Conservation (phyloP, 2,329 filamentous ascomycete species). For the Ophiostoma triangulosporum region DNA sequence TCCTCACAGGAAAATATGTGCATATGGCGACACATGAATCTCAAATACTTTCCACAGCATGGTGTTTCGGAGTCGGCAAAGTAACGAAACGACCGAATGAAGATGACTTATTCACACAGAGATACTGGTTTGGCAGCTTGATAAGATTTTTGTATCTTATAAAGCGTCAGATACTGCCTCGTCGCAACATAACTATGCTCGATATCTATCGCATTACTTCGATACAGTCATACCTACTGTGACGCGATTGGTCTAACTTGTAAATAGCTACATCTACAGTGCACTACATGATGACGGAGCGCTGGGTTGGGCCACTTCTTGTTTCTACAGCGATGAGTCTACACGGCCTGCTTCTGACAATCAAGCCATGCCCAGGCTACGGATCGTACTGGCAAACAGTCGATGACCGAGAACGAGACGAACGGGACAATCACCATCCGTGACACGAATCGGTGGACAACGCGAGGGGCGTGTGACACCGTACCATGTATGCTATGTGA, state of each 20-base stretch:
- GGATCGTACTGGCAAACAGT: not conserved
- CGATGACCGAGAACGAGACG: not conserved
- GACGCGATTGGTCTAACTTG: too few relatives aligned
- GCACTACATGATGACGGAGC: too few relatives aligned
- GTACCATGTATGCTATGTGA: not conserved
- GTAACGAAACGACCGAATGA: not conserved
- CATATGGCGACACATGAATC: too few relatives aligned
- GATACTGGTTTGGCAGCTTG: not conserved
- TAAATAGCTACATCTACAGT: too few relatives aligned
- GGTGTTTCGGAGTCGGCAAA: not conserved
- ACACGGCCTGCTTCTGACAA: not conserved
- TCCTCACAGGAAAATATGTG: too few relatives aligned
- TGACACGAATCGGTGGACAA: slow-evolving; percentile 3
- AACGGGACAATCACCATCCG: not conserved
- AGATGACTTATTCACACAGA: not conserved
- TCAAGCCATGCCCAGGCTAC: not conserved
- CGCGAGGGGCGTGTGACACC: not conserved
- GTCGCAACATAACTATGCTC: too few relatives aligned
- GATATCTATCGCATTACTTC: too few relatives aligned
- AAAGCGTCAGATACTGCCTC: not conserved
- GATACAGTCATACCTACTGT: too few relatives aligned
- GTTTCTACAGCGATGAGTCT: too few relatives aligned
- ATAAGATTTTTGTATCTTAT: not conserved
- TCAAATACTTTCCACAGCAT: not conserved
- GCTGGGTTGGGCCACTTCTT: too few relatives aligned